Evolutionary conservation across 2,329 filamentous ascomycete species (phyloP).

Genomic region (Talaromyces sp.): DNA sequence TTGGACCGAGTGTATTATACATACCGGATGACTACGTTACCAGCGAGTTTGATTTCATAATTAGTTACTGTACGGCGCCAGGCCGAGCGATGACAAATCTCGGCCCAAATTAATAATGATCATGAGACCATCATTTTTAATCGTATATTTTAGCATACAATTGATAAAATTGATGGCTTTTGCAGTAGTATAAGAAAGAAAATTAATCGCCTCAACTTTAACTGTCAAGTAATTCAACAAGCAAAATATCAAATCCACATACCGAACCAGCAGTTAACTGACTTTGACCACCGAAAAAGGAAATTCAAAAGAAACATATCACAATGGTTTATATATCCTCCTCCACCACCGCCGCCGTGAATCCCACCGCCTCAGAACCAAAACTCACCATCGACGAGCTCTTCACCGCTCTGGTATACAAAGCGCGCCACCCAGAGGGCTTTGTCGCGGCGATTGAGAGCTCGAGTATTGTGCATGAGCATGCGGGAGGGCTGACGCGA

Average conservation of each 20-base stretch:
- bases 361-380: conserved; percentile 20
- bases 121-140: neutral
- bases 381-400: conserved; percentile 30
- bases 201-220: too few species aligned
- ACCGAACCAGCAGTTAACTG: too few species aligned
- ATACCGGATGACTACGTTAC: neutral
- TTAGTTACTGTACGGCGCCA: neutral
- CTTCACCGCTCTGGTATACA: conserved; percentile 43
- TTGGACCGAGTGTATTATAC: too few species aligned
- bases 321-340: conserved; percentile 1
- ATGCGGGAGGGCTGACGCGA: conserved; percentile 32
- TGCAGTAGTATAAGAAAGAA: neutral
- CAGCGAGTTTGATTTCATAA: neutral
- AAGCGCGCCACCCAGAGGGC: conserved; percentile 41
- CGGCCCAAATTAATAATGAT: neutral
- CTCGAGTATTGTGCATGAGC: conserved; percentile 38
- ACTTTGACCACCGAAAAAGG: too few species aligned
- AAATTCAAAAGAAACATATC: too few species aligned
- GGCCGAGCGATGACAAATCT: neutral
- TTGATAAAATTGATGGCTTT: neutral
- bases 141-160: too few species aligned
- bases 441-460: conserved; percentile 41
- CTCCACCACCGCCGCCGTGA: neutral
- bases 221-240: too few species aligned
- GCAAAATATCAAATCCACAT: too few species aligned